Percentiles rank a stretch among this genome's conserved stretches.
Evolutionary conservation across 257 asterid genomes (phyloP).

Genomic region (Echites panduratus): DNA sequence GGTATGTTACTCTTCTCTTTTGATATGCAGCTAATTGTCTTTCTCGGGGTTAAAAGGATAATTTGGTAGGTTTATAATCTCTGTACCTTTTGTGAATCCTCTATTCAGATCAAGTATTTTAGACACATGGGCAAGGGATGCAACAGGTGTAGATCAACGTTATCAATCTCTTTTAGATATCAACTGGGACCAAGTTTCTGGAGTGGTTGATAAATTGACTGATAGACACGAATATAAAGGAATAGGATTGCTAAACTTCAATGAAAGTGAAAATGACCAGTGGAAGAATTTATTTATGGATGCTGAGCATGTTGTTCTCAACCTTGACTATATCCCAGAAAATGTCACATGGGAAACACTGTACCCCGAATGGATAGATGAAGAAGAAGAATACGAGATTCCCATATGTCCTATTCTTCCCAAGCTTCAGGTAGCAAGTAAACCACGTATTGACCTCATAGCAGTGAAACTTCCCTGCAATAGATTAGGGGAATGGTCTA

Average conservation of each 20-base stretch:
- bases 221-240: constrained; percentile 57
- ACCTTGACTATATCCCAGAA: constrained; percentile 43
- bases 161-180: constrained; percentile 49
- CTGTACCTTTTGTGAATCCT: constrained; percentile 6
- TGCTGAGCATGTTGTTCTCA: constrained; percentile 56
- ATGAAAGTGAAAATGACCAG: constrained; percentile 51
- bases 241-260: constrained; percentile 69
- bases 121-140: constrained; percentile 43
- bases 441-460: constrained; percentile 74
- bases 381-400: constrained; percentile 82
- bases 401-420: constrained; percentile 83
- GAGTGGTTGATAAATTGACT: constrained; percentile 40
- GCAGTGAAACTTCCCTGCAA: constrained; percentile 85
- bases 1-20: constrained; percentile 35
- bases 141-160: constrained; percentile 35
- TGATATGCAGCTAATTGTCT: not conserved
- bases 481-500: constrained; percentile 63
- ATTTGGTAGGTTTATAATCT: not conserved
- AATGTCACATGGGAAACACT: constrained; percentile 80
- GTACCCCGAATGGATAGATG: constrained; percentile 95
- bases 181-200: constrained; percentile 68
- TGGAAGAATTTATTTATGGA: constrained; percentile 65
- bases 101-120: constrained; percentile 43
- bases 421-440: constrained; percentile 41
- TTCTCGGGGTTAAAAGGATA: not conserved